Evolutionary conservation across 2,329 filamentous ascomycete species (phyloP), one percentile per base, ranked within the genome.

Genomic region (Aspergillus fumigatus): DNA sequence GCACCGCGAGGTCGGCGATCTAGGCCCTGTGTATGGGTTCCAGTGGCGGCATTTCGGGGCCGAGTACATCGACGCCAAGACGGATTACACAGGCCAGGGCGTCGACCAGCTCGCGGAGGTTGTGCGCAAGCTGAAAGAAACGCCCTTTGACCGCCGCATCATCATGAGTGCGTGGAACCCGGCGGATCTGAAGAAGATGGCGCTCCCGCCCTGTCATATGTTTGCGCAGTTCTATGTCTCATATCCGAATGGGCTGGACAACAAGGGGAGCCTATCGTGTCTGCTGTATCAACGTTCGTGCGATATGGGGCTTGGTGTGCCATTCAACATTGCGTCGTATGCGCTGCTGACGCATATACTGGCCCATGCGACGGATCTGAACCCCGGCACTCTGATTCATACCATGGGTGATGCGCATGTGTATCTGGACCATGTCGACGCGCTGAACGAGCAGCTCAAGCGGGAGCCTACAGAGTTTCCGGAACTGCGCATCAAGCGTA

Each of bases 11-110:
- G 89, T 87, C 21, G 94, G 94, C 62, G 94, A 99, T 69, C 81
- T 99, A 0, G 94, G 94, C 0, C 94, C 94, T 29, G 92, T 97
- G 0, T 99, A 99, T 72, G 94, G 94, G 1, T 99, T 99, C 77
- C 94, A 99, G 76, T 99, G 94, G 94, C 89, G 94, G 3, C 93
- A 97, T 75, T 99, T 99, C 68, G 94, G 94, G 51, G 94, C 94
- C 4, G 86, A 91, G 59, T 99, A 99, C 73, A 79, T 87, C 19
- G 88, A 93, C 68, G 83, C 87, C 14, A 80, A 86, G 62, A 83
- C 88, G 0, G 91, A 97, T 71, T 99, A 99, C 75, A 82, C 85
- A 0, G 92, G 90, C 0, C 82, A 96, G 71, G 94, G 94, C 19
- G 90, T 97, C 17, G 94, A 99, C 71, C 94, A 99, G 78, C 81